Base-by-base conservation (phyloP, 768 basidiomycete species). In the Lentinula raphanica region DNA sequence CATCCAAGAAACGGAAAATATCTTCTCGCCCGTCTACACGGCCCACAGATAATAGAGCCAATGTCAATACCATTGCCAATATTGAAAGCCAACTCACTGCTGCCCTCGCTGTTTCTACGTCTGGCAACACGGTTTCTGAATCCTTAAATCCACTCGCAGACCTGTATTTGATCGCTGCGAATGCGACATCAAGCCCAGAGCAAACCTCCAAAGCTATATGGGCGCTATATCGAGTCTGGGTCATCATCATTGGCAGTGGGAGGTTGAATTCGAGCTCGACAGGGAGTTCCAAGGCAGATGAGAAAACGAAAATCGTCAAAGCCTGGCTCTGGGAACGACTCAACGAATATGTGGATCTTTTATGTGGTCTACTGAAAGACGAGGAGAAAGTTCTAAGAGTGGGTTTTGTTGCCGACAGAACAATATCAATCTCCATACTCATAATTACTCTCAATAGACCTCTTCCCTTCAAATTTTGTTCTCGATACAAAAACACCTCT, bases 71-170 rank as follows among this genome's bases (percentile, higher is more conserved):
- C 17, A 27, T 55, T 1, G 32, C 23, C 2, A 23, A 61, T 11
- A 73, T 90, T 12, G 90, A 92, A 68, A 66, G 74, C 27, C 71
- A 74, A 44, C 71, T 94, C 19, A 82, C 78, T 0, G 58, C 71
- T 1, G 83, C 90, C 0, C 72, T 86, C 3, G 1, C n/a, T 9
- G 19, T n/a, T 44, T 9, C 19, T 21, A 11, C 42, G 32, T 35
- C 32, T 35, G 32, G 6, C n/a, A 44, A 44, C 12, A 66, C 77
- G 7, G 65, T 73, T 5, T 81, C 85, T 61, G 63, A 74, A 13
- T 90, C 92, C 19, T 76, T 97, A 42, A 98, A 97, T 66, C 74
- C 81, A 28, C 71, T 97, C 21, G 82, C 86, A 12, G 89, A 93
- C 68, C 83, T 97, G 7, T 68, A 93, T 54, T 74, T 82, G 15